Base-by-base conservation (phyloP, 228 moss, liverwort and hornwort genomes). In the Sphagnum fallax region DNA sequence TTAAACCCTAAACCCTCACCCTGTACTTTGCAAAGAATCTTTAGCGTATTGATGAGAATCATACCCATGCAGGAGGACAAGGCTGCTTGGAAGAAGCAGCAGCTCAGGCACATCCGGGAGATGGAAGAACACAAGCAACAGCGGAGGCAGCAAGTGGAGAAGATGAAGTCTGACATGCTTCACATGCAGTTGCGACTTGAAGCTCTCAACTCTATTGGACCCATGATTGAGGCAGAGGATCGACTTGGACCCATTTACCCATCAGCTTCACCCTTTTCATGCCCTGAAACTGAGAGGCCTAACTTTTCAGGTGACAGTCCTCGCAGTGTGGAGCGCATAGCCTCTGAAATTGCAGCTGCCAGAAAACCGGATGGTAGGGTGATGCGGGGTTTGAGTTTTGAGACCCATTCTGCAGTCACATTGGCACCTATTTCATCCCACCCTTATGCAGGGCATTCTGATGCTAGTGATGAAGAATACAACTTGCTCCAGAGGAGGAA, bases 11-110 rank as follows among this genome's bases (percentile, higher is more conserved):
- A 32, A 32, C 32, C 32, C 32, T 32, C 32, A 32, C 32, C 32
- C 32, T 32, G 32, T 32, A 32, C 32, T 32, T 32, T 32, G 32
- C 32, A 32, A 32, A 32, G 32, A 32, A 32, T 32, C 32, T 32
- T 32, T 32, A 32, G 32, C 32, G 3, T 32, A 32, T 32, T 32
- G 32, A 1, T 32, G 32, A 32, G 32, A 32, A 32, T 32, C 32
- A 1, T 32, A 32, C 32, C 10, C 57, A 10, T 65, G 67, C 74
- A 79, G 74, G 82, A 82, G 65, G 73, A 78, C 60, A 82, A 82
- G 72, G 75, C 82, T 52, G 78, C 82, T n/a, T 82, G 82, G 82
- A 82, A 82, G 75, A 82, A 82, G 60, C 75, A 78, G 49, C 82
- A 82, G 59, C 67, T 82, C 32, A 78, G 76, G 67, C 66, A 75